Percentiles rank a stretch among this genome's conserved stretches.
Conservation (phyloP, 2,329 filamentous ascomycete species). For the Fonsecaea multimorphosa region DNA sequence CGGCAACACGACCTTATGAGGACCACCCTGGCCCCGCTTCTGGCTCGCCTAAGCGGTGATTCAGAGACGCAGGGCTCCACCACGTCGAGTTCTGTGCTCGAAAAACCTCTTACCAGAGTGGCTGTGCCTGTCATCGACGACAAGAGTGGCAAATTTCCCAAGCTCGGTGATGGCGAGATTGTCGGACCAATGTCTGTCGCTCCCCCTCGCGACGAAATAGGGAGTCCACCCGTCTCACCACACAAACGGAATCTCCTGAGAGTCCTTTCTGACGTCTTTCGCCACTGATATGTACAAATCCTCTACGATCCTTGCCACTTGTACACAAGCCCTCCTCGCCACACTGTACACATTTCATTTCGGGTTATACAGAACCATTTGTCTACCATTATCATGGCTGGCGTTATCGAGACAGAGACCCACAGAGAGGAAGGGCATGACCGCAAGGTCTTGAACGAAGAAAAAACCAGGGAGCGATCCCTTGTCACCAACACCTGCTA, state of each 20-base stretch:
- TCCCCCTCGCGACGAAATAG: slow-evolving; percentile 48
- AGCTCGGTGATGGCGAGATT: slow-evolving; percentile 87
- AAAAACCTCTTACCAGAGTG: slow-evolving; percentile 58
- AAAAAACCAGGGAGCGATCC: slow-evolving; percentile 18
- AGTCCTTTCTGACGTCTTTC: slow-evolving; percentile 52
- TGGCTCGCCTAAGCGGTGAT: slow-evolving; percentile 47
- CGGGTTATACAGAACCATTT: slow-evolving; percentile 17
- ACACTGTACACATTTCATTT: slow-evolving; percentile 10
- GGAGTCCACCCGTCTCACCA: slow-evolving; percentile 49
- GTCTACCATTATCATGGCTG: slow-evolving; percentile 1
- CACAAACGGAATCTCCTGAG: slow-evolving; percentile 53
- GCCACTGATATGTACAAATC: slow-evolving; percentile 29
- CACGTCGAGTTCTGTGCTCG: slow-evolving; percentile 35
- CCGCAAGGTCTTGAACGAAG: slow-evolving; percentile 10
- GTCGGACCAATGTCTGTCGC: slow-evolving; percentile 82
- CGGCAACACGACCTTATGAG: slow-evolving; percentile 70
- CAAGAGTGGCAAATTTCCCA: slow-evolving; percentile 78
- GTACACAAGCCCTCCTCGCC: slow-evolving; percentile 22
- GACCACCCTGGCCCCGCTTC: slow-evolving; percentile 53
- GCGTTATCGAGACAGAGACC: slow-evolving; percentile 11
- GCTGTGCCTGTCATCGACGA: slow-evolving; percentile 55
- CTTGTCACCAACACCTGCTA: slow-evolving; percentile 10
- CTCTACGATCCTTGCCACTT: slow-evolving; percentile 19
- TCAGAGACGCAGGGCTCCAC: slow-evolving; percentile 34
- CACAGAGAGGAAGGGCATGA: slow-evolving; percentile 1